Evolutionary conservation across 495 filamentous ascomycete species (phyloP).

Genomic region (Tuber brumale): DNA sequence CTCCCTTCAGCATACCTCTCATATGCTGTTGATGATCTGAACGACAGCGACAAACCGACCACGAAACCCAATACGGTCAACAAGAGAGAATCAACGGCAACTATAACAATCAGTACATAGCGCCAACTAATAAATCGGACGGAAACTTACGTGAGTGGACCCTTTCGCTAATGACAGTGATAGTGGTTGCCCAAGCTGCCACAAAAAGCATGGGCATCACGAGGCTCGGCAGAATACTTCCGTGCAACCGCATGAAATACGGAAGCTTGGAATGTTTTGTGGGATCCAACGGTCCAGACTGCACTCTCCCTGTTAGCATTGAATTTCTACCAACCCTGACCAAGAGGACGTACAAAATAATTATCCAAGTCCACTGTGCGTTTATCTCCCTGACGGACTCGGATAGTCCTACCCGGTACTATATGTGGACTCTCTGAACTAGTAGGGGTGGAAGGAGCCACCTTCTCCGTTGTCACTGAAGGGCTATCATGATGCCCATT

Average conservation of each 20-base stretch:
- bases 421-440: not conserved
- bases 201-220: conserved; percentile 65
- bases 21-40: conserved; percentile 79
- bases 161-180: conserved; percentile 57
- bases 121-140: not conserved
- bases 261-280: conserved; percentile 76
- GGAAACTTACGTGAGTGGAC: conserved; percentile 48
- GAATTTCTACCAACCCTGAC: not conserved
- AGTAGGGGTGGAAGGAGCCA: not conserved
- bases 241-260: conserved; percentile 70
- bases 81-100: conserved; percentile 62
- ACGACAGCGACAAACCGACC: conserved; percentile 73
- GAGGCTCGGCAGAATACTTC: conserved; percentile 74
- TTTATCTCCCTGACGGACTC: not conserved
- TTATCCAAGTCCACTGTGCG: conserved; percentile 46
- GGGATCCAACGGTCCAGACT: conserved; percentile 58
- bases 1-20: conserved; percentile 53
- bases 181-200: conserved; percentile 60
- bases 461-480: not conserved
- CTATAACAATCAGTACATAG: conserved; percentile 23
- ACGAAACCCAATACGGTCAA: conserved; percentile 87
- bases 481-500: not conserved
- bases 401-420: not conserved
- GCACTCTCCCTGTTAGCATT: conserved; percentile 6
- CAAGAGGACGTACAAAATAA: conserved; percentile 49